Evolutionary conservation across 2,329 filamentous ascomycete genomes (phyloP), one percentile per base, ranked within the genome.

Genomic region (Epichloe baconii): DNA sequence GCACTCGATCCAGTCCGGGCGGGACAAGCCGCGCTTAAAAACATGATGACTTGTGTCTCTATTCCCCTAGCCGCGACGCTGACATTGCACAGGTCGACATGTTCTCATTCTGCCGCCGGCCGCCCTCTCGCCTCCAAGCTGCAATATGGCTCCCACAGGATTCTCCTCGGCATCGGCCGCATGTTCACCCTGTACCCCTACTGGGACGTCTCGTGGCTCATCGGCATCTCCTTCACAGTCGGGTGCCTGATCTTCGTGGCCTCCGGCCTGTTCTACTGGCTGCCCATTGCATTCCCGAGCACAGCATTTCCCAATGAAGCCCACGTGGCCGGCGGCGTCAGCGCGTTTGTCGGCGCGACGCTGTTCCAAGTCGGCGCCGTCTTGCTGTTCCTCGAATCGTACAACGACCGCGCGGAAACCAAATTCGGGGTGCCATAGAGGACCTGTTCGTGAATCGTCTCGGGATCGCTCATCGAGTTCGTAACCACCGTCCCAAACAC

Each of bases 341-440:
- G 72, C 0, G 77, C 76, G 0, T 80, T 82, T 57, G 69, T 83
- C 23, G 79, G 79, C 4, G 78, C 78, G 0, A 80, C 76, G 1
- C 65, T 82, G 3, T 83, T 83, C 60, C 75, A 79, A 54, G 51
- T 78, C 2, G 79, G 78, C 1, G 76, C 74, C 52, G 56, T 82
- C 3, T 60, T 82, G 2, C 64, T 82, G n/a, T 66, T 82, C 57
- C 63, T 80, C 10, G 80, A 83, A 59, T 77, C 78, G 3, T 67
- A 79, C 38, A 83, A 82, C 60, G 45, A 47, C 26, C 34, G 45
- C 15, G 45, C 45, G 4, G 75, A 77, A 56, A 75, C 79, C 55
- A 65, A 72, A 76, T 47, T 47, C 14, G 45, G 45, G 45, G 45
- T 7, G 79, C 78, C 0, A 49, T 82, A 1, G 71, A 79, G 55